These are phyloP conservation scores for Auricularia cornea DNA, from an alignment of 768 basidiomycete genomes.

Conservation along the genomic window DNA sequence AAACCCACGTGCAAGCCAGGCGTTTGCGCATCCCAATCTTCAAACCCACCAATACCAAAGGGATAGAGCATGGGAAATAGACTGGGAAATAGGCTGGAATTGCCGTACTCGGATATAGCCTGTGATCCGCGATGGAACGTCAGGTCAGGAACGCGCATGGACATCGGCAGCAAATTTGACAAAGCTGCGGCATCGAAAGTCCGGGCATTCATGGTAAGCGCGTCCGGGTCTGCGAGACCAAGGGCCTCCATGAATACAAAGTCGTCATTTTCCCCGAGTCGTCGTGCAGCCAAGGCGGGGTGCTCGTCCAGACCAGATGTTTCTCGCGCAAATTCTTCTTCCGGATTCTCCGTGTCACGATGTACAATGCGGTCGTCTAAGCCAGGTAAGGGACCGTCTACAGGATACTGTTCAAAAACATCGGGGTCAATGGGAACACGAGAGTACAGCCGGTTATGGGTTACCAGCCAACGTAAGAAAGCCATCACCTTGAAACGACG, in stretches of 20 bases:
- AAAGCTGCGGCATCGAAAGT: slow-evolving; percentile 19
- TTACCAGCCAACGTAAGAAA: slow-evolving; percentile 28
- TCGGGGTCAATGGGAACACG: background rate
- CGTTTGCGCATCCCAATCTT: slow-evolving; percentile 8
- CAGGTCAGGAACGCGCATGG: slow-evolving; percentile 14
- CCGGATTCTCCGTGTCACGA: slow-evolving; percentile 5
- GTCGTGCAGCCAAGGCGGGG: slow-evolving; percentile 10
- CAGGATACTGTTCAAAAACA: background rate
- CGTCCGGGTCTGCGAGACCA: slow-evolving; percentile 25
- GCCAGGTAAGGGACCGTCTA: background rate
- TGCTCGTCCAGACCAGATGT: slow-evolving; percentile 21
- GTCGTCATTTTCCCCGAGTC: background rate
- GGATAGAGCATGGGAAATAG: slow-evolving; percentile 26
- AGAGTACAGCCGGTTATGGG: slow-evolving; percentile 28
- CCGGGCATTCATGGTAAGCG: slow-evolving; percentile 13
- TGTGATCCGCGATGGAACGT: slow-evolving; percentile 13
- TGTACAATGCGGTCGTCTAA: slow-evolving; percentile 10
- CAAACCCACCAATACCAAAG: slow-evolving; percentile 25
- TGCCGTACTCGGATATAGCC: slow-evolving; percentile 23
- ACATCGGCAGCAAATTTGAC: slow-evolving; percentile 12
- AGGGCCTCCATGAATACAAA: slow-evolving; percentile 19
- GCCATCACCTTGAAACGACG: slow-evolving; percentile 17
- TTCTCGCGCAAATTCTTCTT: slow-evolving; percentile 16
- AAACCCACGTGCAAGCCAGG: slow-evolving; percentile 8
- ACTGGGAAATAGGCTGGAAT: slow-evolving; percentile 22